Evolutionary conservation across 1,139 yeast genomes (phyloP).

Genomic region (Sugiyamaella sp.): DNA sequence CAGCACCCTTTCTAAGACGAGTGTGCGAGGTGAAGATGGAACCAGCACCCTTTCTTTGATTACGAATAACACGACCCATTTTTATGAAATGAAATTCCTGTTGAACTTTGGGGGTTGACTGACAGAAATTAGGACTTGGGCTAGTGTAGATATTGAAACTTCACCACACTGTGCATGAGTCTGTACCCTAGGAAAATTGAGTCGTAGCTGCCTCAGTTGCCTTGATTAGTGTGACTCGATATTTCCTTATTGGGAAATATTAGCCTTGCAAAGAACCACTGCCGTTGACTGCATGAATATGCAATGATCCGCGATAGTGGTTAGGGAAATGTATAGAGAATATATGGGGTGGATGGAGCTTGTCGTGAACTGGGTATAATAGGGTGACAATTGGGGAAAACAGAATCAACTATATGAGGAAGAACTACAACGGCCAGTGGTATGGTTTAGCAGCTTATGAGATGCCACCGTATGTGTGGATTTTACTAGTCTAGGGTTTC

Average conservation of each 20-base stretch:
- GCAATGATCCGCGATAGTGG: not conserved
- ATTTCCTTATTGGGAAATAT: constrained; percentile 5
- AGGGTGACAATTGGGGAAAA: no score
- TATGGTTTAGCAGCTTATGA: no score
- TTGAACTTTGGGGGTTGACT: constrained; percentile 17
- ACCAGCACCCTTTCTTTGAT: constrained; percentile 99
- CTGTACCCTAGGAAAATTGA: not conserved
- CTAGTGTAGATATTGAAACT: constrained; percentile 15
- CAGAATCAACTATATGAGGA: no score
- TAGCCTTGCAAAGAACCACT: not conserved
- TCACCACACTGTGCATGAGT: constrained; percentile 16
- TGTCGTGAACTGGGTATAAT: no score
- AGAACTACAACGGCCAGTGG: no score
- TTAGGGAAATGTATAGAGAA: not conserved
- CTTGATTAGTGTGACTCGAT: not conserved
- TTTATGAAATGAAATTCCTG: constrained; percentile 6
- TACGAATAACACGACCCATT: constrained; percentile 99
- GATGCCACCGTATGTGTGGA: no score
- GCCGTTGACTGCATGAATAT: not conserved
- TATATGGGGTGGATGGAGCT: no score
- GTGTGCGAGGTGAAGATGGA: constrained; percentile 99
- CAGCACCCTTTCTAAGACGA: constrained; percentile 99
- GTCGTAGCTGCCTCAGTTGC: not conserved
- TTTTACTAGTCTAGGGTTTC: no score
- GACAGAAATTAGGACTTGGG: constrained; percentile 17